Base-by-base conservation (phyloP, 306 rosid genomes). In the Pterocarpus macrocarpus region DNA sequence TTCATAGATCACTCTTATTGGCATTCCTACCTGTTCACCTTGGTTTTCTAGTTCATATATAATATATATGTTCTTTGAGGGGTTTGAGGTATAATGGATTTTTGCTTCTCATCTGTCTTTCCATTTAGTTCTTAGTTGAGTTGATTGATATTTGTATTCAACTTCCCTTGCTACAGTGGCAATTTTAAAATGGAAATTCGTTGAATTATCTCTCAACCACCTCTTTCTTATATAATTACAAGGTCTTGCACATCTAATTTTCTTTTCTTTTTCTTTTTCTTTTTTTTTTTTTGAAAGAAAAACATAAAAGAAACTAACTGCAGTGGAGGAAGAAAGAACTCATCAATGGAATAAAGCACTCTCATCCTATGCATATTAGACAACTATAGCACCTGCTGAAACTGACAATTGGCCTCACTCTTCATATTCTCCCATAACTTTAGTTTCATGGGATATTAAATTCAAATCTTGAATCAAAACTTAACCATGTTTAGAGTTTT, bases 31-130 rank as follows among this genome's bases (percentile, higher is more conserved):
- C 77, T 34, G 33, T 63, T 70, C 50, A 34, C 17, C 69, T 73
- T 69, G 33, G 11, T 22, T 50, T 64, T 81, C 64, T 64, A 66
- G 58, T 68, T 49, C 6, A 58, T 71, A 43, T 33, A 53, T 44
- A 49, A 33, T 22, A 61, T 16, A 34, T 70, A 69, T 35, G 17
- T 43, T 65, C 53, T 49, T 59, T 17, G 16, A 55, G 28, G 69
- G 5, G 5, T 78, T 57, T 39, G 49, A 55, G 49, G 56, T 47
- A 64, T 70, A 64, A 32, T 36, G 43, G 41, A 38, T 38, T 57
- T 77, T 53, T 76, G 22, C 72, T 22, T 63, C 71, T 77, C 35
- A 5, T 78, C 69, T 56, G 76, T 43, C 47, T 43, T 43, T 43
- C 10, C 47, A 43, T 43, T 43, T 1, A 43, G 74, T 35, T 15